Conservation (phyloP, 2,329 filamentous ascomycete genomes). For the Triangularia setosa region DNA sequence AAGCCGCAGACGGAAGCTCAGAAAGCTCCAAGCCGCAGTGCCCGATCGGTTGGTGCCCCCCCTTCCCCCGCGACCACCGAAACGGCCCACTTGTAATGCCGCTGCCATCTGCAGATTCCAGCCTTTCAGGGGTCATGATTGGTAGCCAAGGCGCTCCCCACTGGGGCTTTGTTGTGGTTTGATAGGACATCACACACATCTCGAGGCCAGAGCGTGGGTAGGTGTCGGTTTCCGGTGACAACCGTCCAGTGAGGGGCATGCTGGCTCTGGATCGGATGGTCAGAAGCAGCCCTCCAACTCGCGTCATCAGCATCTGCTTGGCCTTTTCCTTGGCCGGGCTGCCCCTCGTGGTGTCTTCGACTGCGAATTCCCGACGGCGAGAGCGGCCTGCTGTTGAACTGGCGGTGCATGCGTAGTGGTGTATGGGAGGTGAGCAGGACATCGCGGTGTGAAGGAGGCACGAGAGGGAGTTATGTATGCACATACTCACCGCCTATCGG, state of each 20-base stretch:
- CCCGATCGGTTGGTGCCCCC: conserved; percentile 14
- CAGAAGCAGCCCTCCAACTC: conserved; percentile 11
- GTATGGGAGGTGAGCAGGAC: not conserved
- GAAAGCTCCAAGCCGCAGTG: not conserved
- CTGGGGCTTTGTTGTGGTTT: not conserved
- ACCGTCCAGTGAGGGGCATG: conserved; percentile 7
- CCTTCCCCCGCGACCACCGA: conserved; percentile 11
- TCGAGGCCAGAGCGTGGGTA: not conserved
- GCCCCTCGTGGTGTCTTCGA: not conserved
- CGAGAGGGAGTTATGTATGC: not conserved
- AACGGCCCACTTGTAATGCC: conserved; percentile 6
- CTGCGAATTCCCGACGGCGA: not conserved
- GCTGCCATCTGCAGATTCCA: conserved; percentile 11
- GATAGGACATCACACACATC: not conserved
- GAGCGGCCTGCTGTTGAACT: not conserved
- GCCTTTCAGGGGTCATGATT: conserved; percentile 10
- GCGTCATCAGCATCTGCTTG: conserved; percentile 10
- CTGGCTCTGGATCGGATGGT: conserved; percentile 4
- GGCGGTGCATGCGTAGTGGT: not conserved
- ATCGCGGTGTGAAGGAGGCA: conserved; percentile 3
- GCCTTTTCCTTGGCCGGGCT: not conserved
- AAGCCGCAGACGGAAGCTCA: conserved; percentile 7
- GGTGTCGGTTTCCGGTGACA: not conserved
- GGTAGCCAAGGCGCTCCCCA: conserved; percentile 2
- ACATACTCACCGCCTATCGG: conserved; percentile 1